Base-by-base conservation (phyloP, 2,329 filamentous ascomycete genomes). In the Hypoxylon rubiginosum region DNA sequence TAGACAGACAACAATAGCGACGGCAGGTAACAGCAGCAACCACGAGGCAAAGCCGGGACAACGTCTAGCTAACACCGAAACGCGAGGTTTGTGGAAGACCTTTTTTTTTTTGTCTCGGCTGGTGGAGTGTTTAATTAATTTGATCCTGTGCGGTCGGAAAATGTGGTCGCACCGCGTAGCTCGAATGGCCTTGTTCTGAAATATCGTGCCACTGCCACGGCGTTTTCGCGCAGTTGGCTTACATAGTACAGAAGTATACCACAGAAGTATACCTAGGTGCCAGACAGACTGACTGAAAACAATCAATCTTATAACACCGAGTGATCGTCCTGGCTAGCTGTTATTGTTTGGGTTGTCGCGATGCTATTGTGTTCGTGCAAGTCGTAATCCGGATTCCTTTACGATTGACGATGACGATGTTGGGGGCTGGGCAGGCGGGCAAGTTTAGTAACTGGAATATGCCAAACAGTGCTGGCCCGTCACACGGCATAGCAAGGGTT, bases 151-250 rank as follows among this genome's bases (percentile, higher is more conserved):
- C 53, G 63, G 66, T 32, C 63, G 60, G 63, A 39, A 61, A 39
- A 62, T 32, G 56, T 26, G 56, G 66, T 69, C 30, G 57, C 60
- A 62, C 66, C 28, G 63, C 63, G 53, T 57, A n/a, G 17, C 43
- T 52, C 34, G 57, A 62, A 62, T 63, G 66, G 34, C 21, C 54
- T 52, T 58, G 21, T 51, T 66, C 52, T 69, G 53, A 43, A 58
- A 61, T 56, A 66, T 58, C 45, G 60, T 62, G 54, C 58, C 56
- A 58, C 60, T 69, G 50, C 41, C 56, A 68, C 63, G 48, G 48
- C 52, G 50, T 62, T 59, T 60, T 59, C 50, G 58, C 62, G 54
- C 51, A 62, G 54, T 65, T 56, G 54, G 59, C 55, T 32, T 62
- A 53, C 36, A 54, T 36, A 46, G 39, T 54, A 21, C 41, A 58